These are phyloP conservation scores for Apophysomyces trapeziformis DNA, from an alignment of 371 early-diverging fungal species.

Conservation along the genomic window DNA sequence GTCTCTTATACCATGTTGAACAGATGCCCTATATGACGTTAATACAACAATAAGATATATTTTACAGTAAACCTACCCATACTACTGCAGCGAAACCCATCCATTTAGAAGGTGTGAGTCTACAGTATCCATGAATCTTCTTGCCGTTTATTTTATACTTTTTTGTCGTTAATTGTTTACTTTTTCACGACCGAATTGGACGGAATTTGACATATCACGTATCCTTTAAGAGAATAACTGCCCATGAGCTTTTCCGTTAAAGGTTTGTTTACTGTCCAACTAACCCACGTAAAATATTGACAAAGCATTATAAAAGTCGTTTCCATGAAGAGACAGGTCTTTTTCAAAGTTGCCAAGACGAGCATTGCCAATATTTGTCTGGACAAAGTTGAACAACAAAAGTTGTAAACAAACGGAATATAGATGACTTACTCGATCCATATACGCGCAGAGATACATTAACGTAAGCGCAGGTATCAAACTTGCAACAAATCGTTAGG, in stretches of 20 bases:
- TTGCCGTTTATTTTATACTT: too few species aligned
- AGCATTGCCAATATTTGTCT: conserved; percentile 27
- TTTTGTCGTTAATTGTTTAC: neutral
- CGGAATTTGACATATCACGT: conserved; percentile 20
- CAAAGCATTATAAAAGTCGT: conserved; percentile 25
- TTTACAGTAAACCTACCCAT: neutral
- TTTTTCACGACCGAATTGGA: conserved; percentile 15
- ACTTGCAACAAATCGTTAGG: neutral
- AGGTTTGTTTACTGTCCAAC: neutral
- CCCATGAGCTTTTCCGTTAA: neutral
- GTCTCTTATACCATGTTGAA: conserved; percentile 13
- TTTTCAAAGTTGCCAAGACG: conserved; percentile 19
- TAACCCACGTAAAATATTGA: conserved; percentile 20
- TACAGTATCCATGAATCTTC: neutral
- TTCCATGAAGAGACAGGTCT: conserved; percentile 15
- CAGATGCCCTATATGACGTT: conserved; percentile 12
- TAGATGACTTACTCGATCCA: conserved; percentile 16
- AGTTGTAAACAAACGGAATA: too few species aligned
- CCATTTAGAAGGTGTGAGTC: conserved; percentile 13
- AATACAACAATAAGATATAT: too few species aligned
- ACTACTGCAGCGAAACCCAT: neutral
- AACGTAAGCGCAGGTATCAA: conserved; percentile 15
- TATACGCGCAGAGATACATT: conserved; percentile 17
- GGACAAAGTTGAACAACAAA: neutral
- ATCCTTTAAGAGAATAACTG: neutral